Evolutionary conservation across 345 rosid species (phyloP), one percentile per base, ranked within the genome.

Genomic region (Crucihimalaya himalaica): DNA sequence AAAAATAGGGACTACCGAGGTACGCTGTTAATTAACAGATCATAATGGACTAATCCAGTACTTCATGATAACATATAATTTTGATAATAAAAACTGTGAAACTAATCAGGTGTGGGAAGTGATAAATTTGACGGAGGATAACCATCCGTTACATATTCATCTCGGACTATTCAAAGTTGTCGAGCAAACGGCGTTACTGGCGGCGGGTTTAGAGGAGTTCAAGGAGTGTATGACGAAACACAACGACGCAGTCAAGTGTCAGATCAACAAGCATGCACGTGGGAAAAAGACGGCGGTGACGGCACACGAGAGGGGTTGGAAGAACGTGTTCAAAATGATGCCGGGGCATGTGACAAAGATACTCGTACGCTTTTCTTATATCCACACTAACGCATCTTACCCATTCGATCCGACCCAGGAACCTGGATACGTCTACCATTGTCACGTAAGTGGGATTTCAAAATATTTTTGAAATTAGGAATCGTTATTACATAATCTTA

Each of bases 351-450:
- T 95, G 56, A 92, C 99, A 4, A 82, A 68, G 64, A 81, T 92
- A 27, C 23, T 88, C 2, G 89, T 95, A 40, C 73, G 84, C 37
- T 92, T 95, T 77, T 60, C 84, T 27, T 90, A 76, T 80, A 80
- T 95, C 67, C 96, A 95, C 56, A 77, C 88, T 20, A 88, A 90
- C 48, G 67, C 76, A 10, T 79, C 97, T 7, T 95, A 92, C 63
- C 43, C 83, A 3, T 95, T 95, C 18, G 93, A 95, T 61, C 84
- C 93, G 15, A 90, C 96, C 6, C 63, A 64, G 0, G 86, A 91
- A 71, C 99, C 97, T 4, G 97, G 99, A 1, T 92, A 92, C 75
- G 89, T 92, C 37, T 92, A 92, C 71, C 99, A 95, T 78, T 95
- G 97, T 81, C 99, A 95, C 31, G 99, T 95, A 81, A 87, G 96